phyloP scores from a whole-genome alignment of 108 stramenopile species.

The Pseudonitzschia pungens region DNA sequence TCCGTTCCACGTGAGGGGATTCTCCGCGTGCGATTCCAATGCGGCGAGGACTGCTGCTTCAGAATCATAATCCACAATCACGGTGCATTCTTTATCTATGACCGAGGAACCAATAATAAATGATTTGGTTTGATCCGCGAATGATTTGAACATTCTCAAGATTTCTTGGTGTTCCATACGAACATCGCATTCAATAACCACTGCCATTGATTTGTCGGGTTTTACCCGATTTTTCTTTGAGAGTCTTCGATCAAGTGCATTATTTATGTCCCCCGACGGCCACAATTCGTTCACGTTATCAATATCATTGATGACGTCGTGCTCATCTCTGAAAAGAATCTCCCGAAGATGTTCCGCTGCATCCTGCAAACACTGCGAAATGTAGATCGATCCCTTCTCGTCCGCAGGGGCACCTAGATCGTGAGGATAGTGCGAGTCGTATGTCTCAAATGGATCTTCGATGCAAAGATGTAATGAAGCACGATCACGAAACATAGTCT shows the following conservation, averaged over 20 bases:
- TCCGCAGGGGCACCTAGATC: conserved; percentile 64
- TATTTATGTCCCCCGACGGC: neutral
- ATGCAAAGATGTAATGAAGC: conserved; percentile 45
- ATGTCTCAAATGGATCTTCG: conserved; percentile 90
- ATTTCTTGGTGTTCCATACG: neutral
- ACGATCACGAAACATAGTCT: conserved; percentile 49
- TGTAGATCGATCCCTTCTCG: conserved; percentile 45
- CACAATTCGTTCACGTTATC: neutral
- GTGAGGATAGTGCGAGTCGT: conserved; percentile 70
- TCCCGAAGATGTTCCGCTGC: conserved; percentile 21
- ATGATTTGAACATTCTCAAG: neutral
- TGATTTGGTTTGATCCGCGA: conserved; percentile 1
- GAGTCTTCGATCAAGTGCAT: neutral
- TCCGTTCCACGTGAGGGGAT: neutral
- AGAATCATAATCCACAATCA: neutral
- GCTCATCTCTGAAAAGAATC: conserved; percentile 17
- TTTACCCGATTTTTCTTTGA: neutral
- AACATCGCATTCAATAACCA: neutral
- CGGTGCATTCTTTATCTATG: neutral
- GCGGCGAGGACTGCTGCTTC: neutral
- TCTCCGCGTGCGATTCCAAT: neutral
- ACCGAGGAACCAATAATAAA: neutral
- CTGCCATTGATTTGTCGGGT: neutral
- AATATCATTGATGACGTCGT: neutral
- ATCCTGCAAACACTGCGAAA: conserved; percentile 24